Evolutionary conservation across 1,284 basidiomycete genomes (phyloP).

Genomic region (Pisolithus thermaeus): DNA sequence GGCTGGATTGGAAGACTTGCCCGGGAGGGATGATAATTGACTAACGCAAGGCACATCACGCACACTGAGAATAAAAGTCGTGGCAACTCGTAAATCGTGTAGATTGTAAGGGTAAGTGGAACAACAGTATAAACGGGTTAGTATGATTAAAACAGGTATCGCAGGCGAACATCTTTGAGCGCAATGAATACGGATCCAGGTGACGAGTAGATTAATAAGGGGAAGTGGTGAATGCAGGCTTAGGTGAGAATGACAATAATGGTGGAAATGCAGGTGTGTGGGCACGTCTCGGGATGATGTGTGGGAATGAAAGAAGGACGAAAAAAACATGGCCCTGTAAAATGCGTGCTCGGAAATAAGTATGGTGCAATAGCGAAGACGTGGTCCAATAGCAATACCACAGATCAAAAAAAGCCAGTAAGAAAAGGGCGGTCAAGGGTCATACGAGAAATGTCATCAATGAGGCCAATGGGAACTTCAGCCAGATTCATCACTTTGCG

Average conservation of each 20-base stretch:
- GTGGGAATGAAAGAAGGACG: background rate
- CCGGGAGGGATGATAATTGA: too few species aligned
- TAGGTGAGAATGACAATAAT: background rate
- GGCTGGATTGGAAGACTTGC: too few species aligned
- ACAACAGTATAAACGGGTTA: slow-evolving; percentile 3
- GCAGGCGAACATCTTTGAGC: background rate
- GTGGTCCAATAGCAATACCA: background rate
- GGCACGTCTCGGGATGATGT: background rate
- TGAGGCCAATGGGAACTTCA: slow-evolving; percentile 7
- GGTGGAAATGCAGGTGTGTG: background rate
- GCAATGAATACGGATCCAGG: background rate
- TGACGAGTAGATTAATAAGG: background rate
- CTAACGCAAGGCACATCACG: too few species aligned
- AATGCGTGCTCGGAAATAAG: slow-evolving; percentile 11
- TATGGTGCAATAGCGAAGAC: slow-evolving; percentile 1
- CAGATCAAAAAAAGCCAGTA: background rate
- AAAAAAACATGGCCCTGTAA: slow-evolving; percentile 1
- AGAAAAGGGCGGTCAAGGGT: background rate
- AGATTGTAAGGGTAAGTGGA: background rate
- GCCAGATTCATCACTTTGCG: slow-evolving; percentile 16
- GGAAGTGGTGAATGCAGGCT: background rate
- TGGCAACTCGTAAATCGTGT: background rate
- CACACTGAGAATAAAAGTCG: background rate
- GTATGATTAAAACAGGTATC: slow-evolving; percentile 5
- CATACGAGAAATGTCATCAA: background rate